These are phyloP conservation scores for Botrytis byssoidea DNA, from an alignment of 2,329 filamentous ascomycete species.

Conservation along the genomic window DNA sequence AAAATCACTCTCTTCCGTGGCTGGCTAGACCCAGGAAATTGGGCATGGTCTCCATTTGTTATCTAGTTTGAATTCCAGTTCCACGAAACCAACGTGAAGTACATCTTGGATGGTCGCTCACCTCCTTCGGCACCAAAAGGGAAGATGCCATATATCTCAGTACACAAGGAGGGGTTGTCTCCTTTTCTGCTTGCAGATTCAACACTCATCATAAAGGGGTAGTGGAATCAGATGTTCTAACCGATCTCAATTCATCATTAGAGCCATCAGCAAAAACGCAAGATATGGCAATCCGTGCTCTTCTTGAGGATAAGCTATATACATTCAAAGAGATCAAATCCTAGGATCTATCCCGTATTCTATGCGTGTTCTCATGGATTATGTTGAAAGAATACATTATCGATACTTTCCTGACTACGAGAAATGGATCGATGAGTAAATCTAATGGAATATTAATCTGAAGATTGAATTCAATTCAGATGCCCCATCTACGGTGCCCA, in stretches of 20 bases:
- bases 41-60: constrained; percentile 58
- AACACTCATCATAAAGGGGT: constrained; percentile 52
- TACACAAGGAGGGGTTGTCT: background rate
- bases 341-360: constrained; percentile 52
- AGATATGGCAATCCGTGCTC: constrained; percentile 52
- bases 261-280: constrained; percentile 43
- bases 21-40: constrained; percentile 42
- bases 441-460: no score
- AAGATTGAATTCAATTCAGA: background rate
- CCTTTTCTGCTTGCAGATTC: constrained; percentile 48
- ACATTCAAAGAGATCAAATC: constrained; percentile 53
- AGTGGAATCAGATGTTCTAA: constrained; percentile 42
- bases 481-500: background rate
- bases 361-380: constrained; percentile 52
- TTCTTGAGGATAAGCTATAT: constrained; percentile 61
- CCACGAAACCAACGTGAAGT: constrained; percentile 51
- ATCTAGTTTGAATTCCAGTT: constrained; percentile 61
- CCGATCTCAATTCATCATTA: constrained; percentile 50
- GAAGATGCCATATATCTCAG: constrained; percentile 55
- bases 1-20: constrained; percentile 51
- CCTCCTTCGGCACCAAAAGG: constrained; percentile 49
- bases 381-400: constrained; percentile 55
- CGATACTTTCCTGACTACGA: constrained; percentile 59
- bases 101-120: constrained; percentile 48
- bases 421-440: constrained; percentile 31